Evolutionary conservation across 352 stramenopile genomes (phyloP), one percentile per base, ranked within the genome.

Genomic region (Pythium pyrilobum): DNA sequence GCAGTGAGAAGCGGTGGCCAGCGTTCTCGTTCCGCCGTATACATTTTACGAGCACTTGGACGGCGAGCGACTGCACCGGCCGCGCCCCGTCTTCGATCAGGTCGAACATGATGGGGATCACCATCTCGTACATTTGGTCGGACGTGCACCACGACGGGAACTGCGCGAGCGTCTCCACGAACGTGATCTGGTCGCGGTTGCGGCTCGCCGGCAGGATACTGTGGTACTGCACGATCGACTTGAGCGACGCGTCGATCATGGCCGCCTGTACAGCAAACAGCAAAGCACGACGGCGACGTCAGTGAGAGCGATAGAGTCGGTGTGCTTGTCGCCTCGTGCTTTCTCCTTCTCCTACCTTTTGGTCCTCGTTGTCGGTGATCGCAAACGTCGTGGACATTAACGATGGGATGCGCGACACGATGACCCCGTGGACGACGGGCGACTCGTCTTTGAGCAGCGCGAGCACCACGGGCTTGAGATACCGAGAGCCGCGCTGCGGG

Each of bases 91-190:
- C 77, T 62, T 90, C 81, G 38, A 90, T 79, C 4, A 89, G 63
- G 32, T 88, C 82, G 48, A 90, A 90, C 21, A 92, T 48, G 18
- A 92, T 82, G 5, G 82, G 82, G 23, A 85, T 79, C 32, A 89
- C 64, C 61, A 79, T 80, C 36, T 89, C 79, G 54, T 85, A 81
- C 60, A 87, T 79, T 40, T 89, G 79, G 11, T 67, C 48, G 7
- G 74, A 73, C 12, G 79, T 74, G 23, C 70, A 74, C 70, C 76
- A 87, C 6, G 69, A 55, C 12, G 75, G 74, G 36, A 92, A 85
- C 20, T 72, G 66, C 18, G 77, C 52, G 13, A 93, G 50, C 6
- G 67, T 80, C 50, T 87, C 71, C 32, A 93, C 64, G 56, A 90
- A 83, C 21, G 64, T 52, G 18, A 89, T 52, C 38, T 90, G 77